phyloP scores from a whole-genome alignment of 1,284 basidiomycete genomes.

The Austropuccinia psidii region DNA sequence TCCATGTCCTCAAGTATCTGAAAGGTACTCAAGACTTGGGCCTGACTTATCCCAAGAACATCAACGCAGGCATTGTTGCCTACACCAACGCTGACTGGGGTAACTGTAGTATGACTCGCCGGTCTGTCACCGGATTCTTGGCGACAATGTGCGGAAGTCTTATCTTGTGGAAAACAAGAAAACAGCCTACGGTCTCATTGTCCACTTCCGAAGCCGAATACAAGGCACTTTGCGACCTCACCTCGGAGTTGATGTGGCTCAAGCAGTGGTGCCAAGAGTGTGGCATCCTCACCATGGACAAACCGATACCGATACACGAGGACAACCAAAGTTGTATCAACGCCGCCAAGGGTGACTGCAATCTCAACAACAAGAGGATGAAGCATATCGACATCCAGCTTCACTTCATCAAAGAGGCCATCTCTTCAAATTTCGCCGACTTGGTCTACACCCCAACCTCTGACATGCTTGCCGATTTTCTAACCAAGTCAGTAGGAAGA shows the following conservation, averaged over 20 bases:
- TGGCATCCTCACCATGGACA: no score
- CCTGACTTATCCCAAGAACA: neutral
- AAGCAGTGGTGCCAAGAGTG: no score
- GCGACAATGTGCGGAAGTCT: neutral
- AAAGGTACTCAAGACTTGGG: neutral
- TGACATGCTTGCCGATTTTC: no score
- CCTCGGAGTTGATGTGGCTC: constrained; percentile 50
- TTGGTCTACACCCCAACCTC: no score
- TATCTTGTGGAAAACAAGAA: constrained; percentile 6
- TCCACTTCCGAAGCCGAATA: constrained; percentile 48
- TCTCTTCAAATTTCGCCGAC: no score
- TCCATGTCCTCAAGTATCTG: neutral
- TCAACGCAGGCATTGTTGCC: neutral
- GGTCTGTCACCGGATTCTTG: constrained; percentile 31
- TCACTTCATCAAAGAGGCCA: no score
- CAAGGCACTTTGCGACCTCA: constrained; percentile 53
- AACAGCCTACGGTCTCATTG: constrained; percentile 19
- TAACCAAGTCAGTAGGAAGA: no score
- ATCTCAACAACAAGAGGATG: no score
- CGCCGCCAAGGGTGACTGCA: no score
- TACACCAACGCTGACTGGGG: constrained; percentile 37
- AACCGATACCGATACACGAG: no score
- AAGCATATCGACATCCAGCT: no score
- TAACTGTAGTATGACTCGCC: constrained; percentile 2
- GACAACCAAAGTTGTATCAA: no score